Evolutionary conservation across 148 eudicot genomes (phyloP), one percentile per base, ranked within the genome.

Genomic region (Chenopodium quinoa): DNA sequence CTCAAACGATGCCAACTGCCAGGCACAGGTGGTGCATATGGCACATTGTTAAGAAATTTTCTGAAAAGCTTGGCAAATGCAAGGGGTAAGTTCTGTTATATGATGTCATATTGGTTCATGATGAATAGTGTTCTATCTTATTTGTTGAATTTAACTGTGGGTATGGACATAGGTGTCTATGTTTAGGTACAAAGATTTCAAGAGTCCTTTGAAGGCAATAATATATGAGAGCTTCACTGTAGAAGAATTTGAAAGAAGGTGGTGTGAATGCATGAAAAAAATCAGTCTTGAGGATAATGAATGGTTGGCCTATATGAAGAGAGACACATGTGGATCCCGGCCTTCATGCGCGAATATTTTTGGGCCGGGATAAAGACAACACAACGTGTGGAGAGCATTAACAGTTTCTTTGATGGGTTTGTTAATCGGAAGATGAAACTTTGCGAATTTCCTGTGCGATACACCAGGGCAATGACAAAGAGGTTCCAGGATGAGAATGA

Each of bases 1-100:
- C 19, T 4, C 3, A 25, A 2, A 65, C 19, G 3, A 75, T 75
- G 63, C 46, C 65, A 1, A 11, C 8, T 1, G 14, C 78, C 9
- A 27, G 65, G 19, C 78, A 75, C 5, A 75, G 78, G 37, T 75
- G 78, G 78, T 50, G 78, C 5, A 27, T 75, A 54, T 75, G 78
- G 78, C 78, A 54, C n/a, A 75, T 75, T 1, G 9, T 75, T 3
- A 7, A 29, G 9, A 75, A 75, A 5, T 7, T 52, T 22, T 44
- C 66, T 0, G 9, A 22, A 0, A 73, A 73, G 40, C 40, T 34
- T 3, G 40, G 40, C 5, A 34, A 34, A 34, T 34, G 40, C 40
- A 34, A 34, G 4, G 32, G n/a, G 47, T 3, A 60, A 60, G 16
- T 0, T 0, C 0, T 31, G 25, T 65, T 11, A 32, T 32, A 0